A percentile compares a stretch with the other conserved stretches of the same genome.
Evolutionary conservation across 257 asterid species (phyloP).

Genomic region (Thymus mandschuricus): DNA sequence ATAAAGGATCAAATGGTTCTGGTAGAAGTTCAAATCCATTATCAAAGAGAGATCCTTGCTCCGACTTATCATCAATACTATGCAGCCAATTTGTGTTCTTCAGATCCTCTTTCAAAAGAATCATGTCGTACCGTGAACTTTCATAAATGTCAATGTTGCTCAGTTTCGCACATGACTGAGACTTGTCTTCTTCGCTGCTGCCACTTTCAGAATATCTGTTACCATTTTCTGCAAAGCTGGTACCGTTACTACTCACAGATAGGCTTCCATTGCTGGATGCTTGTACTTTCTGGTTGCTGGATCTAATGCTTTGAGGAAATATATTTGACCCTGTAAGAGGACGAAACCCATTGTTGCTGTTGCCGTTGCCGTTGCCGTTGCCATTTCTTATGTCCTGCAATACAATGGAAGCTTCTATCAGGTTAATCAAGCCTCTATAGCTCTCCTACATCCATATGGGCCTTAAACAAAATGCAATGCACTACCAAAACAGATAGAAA

Average conservation of each 20-base stretch:
- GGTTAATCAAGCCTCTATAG: not conserved
- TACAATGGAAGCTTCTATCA: slow-evolving; percentile 30
- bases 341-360: slow-evolving; percentile 53
- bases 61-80: slow-evolving; percentile 78
- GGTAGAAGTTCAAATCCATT: slow-evolving; percentile 86
- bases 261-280: slow-evolving; percentile 51
- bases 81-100: slow-evolving; percentile 90
- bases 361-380: slow-evolving; percentile 1
- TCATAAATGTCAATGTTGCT: slow-evolving; percentile 69
- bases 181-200: slow-evolving; percentile 62
- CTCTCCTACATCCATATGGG: not conserved
- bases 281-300: slow-evolving; percentile 61
- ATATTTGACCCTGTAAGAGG: slow-evolving; percentile 76
- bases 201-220: slow-evolving; percentile 64
- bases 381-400: slow-evolving; percentile 86
- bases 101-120: slow-evolving; percentile 82
- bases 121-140: slow-evolving; percentile 90
- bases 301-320: slow-evolving; percentile 95
- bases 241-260: slow-evolving; percentile 2
- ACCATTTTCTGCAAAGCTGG: slow-evolving; percentile 50
- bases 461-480: not conserved
- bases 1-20: slow-evolving; percentile 84
- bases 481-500: not conserved
- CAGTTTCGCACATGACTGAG: slow-evolving; percentile 58
- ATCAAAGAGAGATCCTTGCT: slow-evolving; percentile 81